Percentiles rank a stretch among this genome's conserved stretches.
These are phyloP conservation scores for Colletotrichum musicola DNA, from an alignment of 2,329 filamentous ascomycete species.

Conservation along the genomic window DNA sequence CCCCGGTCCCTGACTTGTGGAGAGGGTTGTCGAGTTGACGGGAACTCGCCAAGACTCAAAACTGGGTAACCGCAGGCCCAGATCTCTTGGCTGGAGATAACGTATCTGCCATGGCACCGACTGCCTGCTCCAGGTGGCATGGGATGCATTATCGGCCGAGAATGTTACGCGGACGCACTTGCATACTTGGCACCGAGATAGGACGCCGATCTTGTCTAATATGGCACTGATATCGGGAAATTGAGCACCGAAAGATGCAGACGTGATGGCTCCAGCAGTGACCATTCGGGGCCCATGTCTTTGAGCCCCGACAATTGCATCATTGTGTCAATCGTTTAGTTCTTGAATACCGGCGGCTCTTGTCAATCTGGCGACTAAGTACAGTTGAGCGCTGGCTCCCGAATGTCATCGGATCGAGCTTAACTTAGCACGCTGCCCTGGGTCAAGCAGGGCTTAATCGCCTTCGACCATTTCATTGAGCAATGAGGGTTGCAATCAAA, in stretches of 20 bases:
- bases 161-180: neutral
- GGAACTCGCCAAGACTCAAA: constrained; percentile 20
- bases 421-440: too few species aligned
- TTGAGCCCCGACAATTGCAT: too few species aligned
- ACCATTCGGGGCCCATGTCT: too few species aligned
- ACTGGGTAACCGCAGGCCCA: neutral
- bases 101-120: neutral
- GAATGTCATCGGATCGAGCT: too few species aligned
- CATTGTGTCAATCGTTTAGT: too few species aligned
- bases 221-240: neutral
- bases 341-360: too few species aligned
- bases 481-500: too few species aligned
- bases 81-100: constrained; percentile 33
- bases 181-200: constrained; percentile 12
- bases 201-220: neutral
- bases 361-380: too few species aligned
- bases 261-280: too few species aligned
- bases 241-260: neutral
- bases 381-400: too few species aligned
- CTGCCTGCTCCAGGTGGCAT: neutral
- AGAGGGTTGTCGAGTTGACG: neutral
- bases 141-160: neutral
- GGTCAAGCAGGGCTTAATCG: too few species aligned
- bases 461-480: too few species aligned
- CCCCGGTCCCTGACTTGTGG: neutral